Evolutionary conservation across 192 early-diverging fungal species (phyloP), one percentile per base, ranked within the genome.

Genomic region (Dissophora globulifera): DNA sequence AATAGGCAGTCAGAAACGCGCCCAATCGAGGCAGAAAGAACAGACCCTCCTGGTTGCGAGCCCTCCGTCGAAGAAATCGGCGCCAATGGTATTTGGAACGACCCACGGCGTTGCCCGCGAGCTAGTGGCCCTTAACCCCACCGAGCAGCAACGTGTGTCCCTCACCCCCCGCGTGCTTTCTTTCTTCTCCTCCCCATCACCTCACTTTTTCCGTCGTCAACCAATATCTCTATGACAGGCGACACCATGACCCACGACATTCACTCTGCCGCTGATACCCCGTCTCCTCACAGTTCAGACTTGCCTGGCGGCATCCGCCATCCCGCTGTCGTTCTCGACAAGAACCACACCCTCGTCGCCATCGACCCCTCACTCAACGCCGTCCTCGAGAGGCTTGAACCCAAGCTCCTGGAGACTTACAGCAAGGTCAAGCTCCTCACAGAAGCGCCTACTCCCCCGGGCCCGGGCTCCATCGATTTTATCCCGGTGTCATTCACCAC

Each of bases 401-500:
- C 40, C 1, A 22, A 38, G 35, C 56, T 72, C 25, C 54, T 46
- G 1, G 35, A 35, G 11, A 35, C n/a, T 13, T 64, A 72, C 31
- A 11, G n/a, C 22, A 46, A 29, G 0, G 23, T 23, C 38, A 59
- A 50, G 33, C 9, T 20, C 31, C 25, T 32, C 26, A 27, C 22
- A 1, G 11, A 33, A 11, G 8, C n/a, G 13, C 19, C 29, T 15
- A 17, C 46, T 38, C 35, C 35, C 13, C 35, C 35, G 13, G 35
- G 35, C 27, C 26, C 31, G 20, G 52, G 33, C 43, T 12, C 40
- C 12, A 40, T 40, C 22, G 25, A 56, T 13, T 55, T 72, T 27
- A 17, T 31, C 32, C 61, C 61, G n/a, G 22, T 64, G 13, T 43
- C 35, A 7, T 72, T 46, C 42, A 45, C 69, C 1, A 64, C 61